A percentile compares a stretch with the other conserved stretches of the same genome.
Evolutionary conservation across 331 rosid genomes (phyloP).

Genomic region (Pyrus hybrid): DNA sequence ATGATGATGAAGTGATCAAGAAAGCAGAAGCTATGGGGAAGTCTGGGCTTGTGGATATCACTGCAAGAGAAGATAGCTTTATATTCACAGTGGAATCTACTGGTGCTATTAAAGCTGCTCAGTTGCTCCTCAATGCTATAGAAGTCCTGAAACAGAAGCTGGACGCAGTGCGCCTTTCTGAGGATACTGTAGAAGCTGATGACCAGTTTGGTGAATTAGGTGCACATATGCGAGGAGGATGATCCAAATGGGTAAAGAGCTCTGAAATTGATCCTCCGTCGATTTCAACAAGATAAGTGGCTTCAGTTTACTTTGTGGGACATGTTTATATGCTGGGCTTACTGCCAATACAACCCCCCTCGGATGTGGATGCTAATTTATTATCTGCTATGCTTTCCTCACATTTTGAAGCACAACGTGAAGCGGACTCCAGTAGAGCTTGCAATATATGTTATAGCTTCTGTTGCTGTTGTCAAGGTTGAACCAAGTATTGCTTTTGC

Average conservation of each 20-base stretch:
- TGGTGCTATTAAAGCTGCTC: conserved; percentile 69
- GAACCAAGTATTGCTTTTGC: neutral
- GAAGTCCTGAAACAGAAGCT: conserved; percentile 88
- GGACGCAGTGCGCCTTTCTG: conserved; percentile 87
- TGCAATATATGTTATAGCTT: neutral
- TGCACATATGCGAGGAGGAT: conserved; percentile 96
- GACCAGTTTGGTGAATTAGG: conserved; percentile 97
- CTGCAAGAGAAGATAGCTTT: conserved; percentile 80
- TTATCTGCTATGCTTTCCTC: neutral
- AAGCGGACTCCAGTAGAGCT: neutral
- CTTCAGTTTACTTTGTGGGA: neutral
- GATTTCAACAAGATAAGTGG: conserved; percentile 12
- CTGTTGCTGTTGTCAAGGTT: neutral
- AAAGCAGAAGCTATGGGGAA: conserved; percentile 97
- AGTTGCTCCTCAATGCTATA: conserved; percentile 73
- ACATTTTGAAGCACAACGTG: neutral
- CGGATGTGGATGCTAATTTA: conserved; percentile 10
- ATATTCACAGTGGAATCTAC: conserved; percentile 89
- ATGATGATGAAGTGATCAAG: conserved; percentile 90
- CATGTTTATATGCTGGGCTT: conserved; percentile 9
- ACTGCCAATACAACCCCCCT: neutral
- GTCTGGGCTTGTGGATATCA: conserved; percentile 81
- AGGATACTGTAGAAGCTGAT: conserved; percentile 83
- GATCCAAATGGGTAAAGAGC: conserved; percentile 17
- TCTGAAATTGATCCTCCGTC: neutral